phyloP scores from a whole-genome alignment of 495 filamentous ascomycete genomes.

The Penicillium flavigenum region DNA sequence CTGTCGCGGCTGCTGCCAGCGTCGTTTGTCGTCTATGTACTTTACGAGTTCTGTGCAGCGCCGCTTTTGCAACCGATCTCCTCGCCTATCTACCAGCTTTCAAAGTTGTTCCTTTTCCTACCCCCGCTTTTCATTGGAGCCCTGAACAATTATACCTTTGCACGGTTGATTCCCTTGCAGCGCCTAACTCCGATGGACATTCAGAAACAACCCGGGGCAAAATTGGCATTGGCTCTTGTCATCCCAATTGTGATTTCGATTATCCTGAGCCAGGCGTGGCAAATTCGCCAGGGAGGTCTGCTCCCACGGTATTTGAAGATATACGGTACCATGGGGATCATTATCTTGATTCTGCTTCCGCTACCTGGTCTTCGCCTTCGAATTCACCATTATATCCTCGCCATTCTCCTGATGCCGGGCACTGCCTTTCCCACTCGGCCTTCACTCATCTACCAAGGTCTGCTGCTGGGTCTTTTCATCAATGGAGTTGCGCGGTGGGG shows the following conservation, averaged over 20 bases:
- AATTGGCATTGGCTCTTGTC: constrained; percentile 66
- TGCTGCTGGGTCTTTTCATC: constrained; percentile 87
- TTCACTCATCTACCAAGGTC: constrained; percentile 76
- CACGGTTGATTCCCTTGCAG: constrained; percentile 73
- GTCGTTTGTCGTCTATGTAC: constrained; percentile 68
- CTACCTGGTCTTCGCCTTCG: constrained; percentile 82
- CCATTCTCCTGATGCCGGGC: constrained; percentile 76
- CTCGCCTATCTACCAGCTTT: constrained; percentile 57
- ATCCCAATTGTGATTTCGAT: constrained; percentile 59
- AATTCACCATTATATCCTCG: constrained; percentile 94
- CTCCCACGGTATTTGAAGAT: constrained; percentile 69
- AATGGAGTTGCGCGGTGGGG: constrained; percentile 94
- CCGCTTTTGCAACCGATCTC: constrained; percentile 56
- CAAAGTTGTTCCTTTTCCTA: constrained; percentile 73
- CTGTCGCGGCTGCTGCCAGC: constrained; percentile 76
- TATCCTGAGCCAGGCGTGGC: constrained; percentile 67
- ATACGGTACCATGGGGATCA: constrained; percentile 61
- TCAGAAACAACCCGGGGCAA: constrained; percentile 72
- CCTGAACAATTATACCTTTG: constrained; percentile 81
- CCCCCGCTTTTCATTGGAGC: constrained; percentile 75
- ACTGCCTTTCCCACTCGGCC: constrained; percentile 81
- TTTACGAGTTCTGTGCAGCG: constrained; percentile 66
- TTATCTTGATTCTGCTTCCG: constrained; percentile 62
- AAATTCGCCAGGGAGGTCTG: constrained; percentile 69
- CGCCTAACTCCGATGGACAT: constrained; percentile 77